Conservation (phyloP, 306 rosid genomes). For the Oxytropis ochrocephala region DNA sequence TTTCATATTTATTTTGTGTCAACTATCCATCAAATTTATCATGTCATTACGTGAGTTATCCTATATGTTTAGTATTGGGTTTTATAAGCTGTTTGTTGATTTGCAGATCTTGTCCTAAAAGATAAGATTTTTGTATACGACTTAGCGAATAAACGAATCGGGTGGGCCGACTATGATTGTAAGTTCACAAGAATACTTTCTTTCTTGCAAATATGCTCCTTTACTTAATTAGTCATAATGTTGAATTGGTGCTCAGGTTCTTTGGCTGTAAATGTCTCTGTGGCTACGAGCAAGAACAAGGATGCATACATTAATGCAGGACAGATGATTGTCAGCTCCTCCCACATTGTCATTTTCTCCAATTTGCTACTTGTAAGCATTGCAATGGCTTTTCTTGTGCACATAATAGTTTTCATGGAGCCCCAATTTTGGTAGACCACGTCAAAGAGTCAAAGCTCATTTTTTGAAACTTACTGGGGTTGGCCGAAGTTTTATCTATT, state of each 20-base stretch:
- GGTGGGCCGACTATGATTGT: slow-evolving; percentile 92
- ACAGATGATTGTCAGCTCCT: slow-evolving; percentile 47
- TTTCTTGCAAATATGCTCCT: not conserved
- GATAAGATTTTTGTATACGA: slow-evolving; percentile 92
- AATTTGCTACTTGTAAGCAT: slow-evolving; percentile 41
- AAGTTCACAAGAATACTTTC: slow-evolving; percentile 31
- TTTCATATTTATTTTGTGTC: slow-evolving; percentile 1
- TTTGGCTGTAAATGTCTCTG: slow-evolving; percentile 70
- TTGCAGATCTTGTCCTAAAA: slow-evolving; percentile 86
- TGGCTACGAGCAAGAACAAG: slow-evolving; percentile 66
- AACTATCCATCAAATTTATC: not conserved
- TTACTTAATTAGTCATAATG: not conserved
- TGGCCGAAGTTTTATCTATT: slow-evolving; percentile 34
- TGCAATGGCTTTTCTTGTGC: slow-evolving; percentile 39
- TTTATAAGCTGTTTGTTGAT: slow-evolving; percentile 17
- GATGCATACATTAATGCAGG: slow-evolving; percentile 66
- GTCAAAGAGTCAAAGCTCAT: slow-evolving; percentile 24
- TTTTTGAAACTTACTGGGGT: slow-evolving; percentile 25
- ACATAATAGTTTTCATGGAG: slow-evolving; percentile 29
- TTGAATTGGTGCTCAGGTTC: slow-evolving; percentile 56
- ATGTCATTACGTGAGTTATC: not conserved
- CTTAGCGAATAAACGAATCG: slow-evolving; percentile 65
- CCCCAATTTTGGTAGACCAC: slow-evolving; percentile 37
- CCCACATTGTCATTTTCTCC: slow-evolving; percentile 36
- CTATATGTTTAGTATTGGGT: not conserved